A percentile compares a stretch with the other conserved stretches of the same genome.
phyloP scores from a whole-genome alignment of 306 rosid species.

The Prunus persica region Prunus_persica_NCBIv2 NC_034010.1:16940001-16940500 shows the following conservation, averaged over 20 bases:
- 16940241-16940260: not conserved
- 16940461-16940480: not conserved
- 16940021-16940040: constrained; percentile 18
- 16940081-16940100: constrained; percentile 96
- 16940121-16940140: constrained; percentile 77
- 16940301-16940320: not conserved
- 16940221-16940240: constrained; percentile 4
- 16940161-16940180: constrained; percentile 75
- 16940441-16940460: not conserved
- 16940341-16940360: not conserved
- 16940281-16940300: not conserved
- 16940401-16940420: no score
- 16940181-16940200: constrained; percentile 87
- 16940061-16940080: constrained; percentile 75
- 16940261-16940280: not conserved
- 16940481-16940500: not conserved
- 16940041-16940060: constrained; percentile 98
- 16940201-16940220: constrained; percentile 76
- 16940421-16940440: not conserved
- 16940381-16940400: no score
- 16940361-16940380: not conserved
- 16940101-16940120: constrained; percentile 94
- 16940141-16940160: constrained; percentile 97
- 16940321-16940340: not conserved
- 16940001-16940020: not conserved